Evolutionary conservation across 345 rosid species (phyloP).

Genomic region (Syzygium aqueum): DNA sequence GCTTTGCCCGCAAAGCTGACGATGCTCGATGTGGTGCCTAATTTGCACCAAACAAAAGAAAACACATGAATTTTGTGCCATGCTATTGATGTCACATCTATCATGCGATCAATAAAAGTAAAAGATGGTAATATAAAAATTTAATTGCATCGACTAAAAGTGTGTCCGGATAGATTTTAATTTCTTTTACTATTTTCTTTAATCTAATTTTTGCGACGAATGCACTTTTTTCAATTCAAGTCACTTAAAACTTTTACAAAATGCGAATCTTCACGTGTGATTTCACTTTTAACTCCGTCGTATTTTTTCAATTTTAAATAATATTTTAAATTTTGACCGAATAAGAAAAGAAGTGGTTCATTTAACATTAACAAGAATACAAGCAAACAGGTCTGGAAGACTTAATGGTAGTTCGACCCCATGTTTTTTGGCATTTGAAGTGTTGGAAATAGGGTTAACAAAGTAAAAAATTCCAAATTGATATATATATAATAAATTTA

Average conservation of each 20-base stretch:
- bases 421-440: background rate
- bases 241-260: background rate
- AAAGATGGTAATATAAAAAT: background rate
- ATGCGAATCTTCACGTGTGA: background rate
- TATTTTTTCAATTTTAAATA: background rate
- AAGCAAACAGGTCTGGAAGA: background rate
- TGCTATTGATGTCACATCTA: background rate
- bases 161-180: background rate
- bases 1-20: background rate
- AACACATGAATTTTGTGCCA: background rate
- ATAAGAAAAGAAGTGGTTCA: background rate
- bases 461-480: no score
- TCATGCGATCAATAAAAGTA: background rate
- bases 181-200: fast-evolving
- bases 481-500: no score
- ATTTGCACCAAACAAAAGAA: background rate
- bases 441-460: background rate
- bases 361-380: background rate
- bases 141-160: background rate
- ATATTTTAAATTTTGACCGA: background rate
- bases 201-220: background rate
- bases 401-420: background rate
- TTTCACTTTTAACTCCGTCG: background rate
- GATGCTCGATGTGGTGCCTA: background rate
- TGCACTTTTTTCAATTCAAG: background rate